These are phyloP conservation scores for Ascochyta rabiei DNA, from an alignment of 2,329 filamentous ascomycete genomes.

Conservation along the genomic window DNA sequence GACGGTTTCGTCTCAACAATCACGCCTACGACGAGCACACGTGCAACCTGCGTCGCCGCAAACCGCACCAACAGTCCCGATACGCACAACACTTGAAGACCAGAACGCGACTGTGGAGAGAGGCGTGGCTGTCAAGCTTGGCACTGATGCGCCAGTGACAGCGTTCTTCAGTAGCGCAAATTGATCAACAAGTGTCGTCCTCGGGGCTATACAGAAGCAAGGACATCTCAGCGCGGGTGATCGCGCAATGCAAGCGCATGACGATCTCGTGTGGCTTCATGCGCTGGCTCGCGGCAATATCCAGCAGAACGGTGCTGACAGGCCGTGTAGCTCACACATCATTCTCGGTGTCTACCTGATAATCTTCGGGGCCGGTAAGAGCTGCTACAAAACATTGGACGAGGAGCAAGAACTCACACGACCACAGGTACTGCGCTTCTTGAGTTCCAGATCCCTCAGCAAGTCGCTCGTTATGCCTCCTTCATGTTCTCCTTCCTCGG, in stretches of 20 bases:
- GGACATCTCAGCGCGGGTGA: too few species aligned
- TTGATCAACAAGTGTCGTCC: too few species aligned
- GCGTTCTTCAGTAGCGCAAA: too few species aligned
- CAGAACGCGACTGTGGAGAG: background rate
- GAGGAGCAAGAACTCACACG: slow-evolving; percentile 13
- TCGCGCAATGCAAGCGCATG: background rate
- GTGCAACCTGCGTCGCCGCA: background rate
- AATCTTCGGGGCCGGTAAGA: slow-evolving; percentile 84
- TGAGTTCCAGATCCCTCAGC: slow-evolving; percentile 94
- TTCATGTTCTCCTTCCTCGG: slow-evolving; percentile 98
- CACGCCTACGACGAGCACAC: slow-evolving; percentile 2
- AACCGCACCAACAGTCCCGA: background rate
- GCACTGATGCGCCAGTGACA: background rate
- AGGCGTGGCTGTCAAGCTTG: background rate
- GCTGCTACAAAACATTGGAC: background rate
- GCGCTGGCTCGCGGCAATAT: background rate
- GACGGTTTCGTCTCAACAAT: slow-evolving; percentile 6
- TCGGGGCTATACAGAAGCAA: background rate
- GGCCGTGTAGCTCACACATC: slow-evolving; percentile 64
- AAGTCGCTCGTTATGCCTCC: slow-evolving; percentile 89
- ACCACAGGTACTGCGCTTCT: slow-evolving; percentile 65
- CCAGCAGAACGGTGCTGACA: slow-evolving; percentile 26
- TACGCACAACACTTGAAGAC: too few species aligned
- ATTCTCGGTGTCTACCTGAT: slow-evolving; percentile 88
- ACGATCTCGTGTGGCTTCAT: background rate